A percentile compares a stretch with the other conserved stretches of the same genome.
Evolutionary conservation across 805 yeast species (phyloP).

Genomic region (Kazachstania psychrophila): DNA sequence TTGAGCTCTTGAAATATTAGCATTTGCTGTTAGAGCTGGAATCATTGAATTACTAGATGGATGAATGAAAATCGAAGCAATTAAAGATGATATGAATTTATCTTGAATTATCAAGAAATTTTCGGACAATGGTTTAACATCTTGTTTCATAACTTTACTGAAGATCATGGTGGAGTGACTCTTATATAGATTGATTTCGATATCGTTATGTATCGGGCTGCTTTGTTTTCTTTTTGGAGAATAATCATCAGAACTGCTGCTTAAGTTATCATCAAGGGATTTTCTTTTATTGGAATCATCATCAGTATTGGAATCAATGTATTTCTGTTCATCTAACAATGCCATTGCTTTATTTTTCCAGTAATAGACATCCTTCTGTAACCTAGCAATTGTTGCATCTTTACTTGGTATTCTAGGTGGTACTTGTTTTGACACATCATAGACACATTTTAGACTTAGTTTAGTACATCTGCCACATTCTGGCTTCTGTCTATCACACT

Average conservation of each 20-base stretch:
- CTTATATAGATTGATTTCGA: conserved; percentile 21
- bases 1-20: conserved; percentile 21
- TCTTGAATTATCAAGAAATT: conserved; percentile 26
- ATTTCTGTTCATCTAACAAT: conserved; percentile 2
- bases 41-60: conserved; percentile 25
- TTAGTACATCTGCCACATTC: conserved; percentile 26
- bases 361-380: conserved; percentile 26
- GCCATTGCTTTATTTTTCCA: conserved; percentile 26
- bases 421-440: conserved; percentile 26
- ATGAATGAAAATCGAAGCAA: conserved; percentile 24
- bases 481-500: conserved; percentile 29
- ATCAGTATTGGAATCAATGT: background rate
- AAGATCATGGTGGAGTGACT: conserved; percentile 24
- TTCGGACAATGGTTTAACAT: conserved; percentile 28
- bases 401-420: conserved; percentile 31
- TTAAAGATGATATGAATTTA: conserved; percentile 20
- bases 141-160: conserved; percentile 25
- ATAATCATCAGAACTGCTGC: conserved; percentile 1
- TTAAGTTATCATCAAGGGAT: background rate
- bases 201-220: conserved; percentile 7
- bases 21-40: conserved; percentile 23
- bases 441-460: conserved; percentile 21
- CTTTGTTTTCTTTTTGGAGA: background rate
- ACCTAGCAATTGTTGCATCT: conserved; percentile 27
- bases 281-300: background rate